A percentile compares a stretch with the other conserved stretches of the same genome.
phyloP scores from a whole-genome alignment of 371 early-diverging fungal genomes.

The Batkoa obscura region DNA sequence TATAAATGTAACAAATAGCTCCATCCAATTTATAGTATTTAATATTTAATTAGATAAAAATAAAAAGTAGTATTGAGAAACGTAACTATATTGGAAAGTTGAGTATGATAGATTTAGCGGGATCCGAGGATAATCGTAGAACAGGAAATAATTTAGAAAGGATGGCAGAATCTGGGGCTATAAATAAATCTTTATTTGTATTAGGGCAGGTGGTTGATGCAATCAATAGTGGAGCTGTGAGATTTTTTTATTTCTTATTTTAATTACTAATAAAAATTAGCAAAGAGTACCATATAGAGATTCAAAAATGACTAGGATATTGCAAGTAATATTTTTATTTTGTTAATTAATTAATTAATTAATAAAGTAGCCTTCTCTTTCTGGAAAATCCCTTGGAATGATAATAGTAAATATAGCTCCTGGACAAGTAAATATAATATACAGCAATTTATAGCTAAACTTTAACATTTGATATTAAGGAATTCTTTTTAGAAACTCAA shows the following conservation, averaged over 20 bases:
- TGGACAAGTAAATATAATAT: constrained; percentile 17
- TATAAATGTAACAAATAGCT: constrained; percentile 11
- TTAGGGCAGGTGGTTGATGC: constrained; percentile 54
- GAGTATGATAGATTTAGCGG: constrained; percentile 52
- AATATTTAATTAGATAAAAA: background rate
- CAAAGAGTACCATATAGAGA: constrained; percentile 46
- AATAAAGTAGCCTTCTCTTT: constrained; percentile 27
- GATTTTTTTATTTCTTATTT: constrained; percentile 3
- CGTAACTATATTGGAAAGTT: constrained; percentile 21
- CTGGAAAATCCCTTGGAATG: constrained; percentile 35
- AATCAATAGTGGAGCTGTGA: constrained; percentile 26
- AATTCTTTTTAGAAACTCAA: constrained; percentile 26
- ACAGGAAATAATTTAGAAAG: constrained; percentile 40
- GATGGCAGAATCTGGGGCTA: constrained; percentile 44
- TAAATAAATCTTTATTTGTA: constrained; percentile 54
- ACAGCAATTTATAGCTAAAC: constrained; percentile 1
- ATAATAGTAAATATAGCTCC: constrained; percentile 42
- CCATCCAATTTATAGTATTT: background rate
- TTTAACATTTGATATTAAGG: constrained; percentile 3
- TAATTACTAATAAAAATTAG: constrained; percentile 6
- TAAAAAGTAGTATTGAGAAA: constrained; percentile 8
- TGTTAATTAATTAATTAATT: background rate
- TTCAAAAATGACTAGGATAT: constrained; percentile 50
- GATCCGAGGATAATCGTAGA: constrained; percentile 52
- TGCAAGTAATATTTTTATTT: constrained; percentile 19